Evolutionary conservation across 1,284 basidiomycete species (phyloP), one percentile per base, ranked within the genome.

Genomic region (Pseudozyma flocculosa): DNA sequence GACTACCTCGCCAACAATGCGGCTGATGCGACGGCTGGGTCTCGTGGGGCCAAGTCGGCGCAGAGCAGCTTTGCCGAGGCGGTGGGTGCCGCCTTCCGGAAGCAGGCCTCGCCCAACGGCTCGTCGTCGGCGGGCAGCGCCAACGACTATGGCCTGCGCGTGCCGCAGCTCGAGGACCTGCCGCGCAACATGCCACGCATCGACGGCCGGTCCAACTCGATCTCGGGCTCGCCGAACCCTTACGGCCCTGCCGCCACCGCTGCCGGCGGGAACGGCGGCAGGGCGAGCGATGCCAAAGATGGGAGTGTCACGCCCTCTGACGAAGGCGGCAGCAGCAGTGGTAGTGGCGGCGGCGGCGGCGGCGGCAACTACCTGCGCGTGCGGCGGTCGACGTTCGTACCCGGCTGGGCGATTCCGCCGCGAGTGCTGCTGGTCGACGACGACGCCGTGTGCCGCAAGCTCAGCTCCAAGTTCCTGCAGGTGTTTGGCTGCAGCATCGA

Each of bases 401-500:
- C 92, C 0, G 88, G 70, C 18, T 75, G 72, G 73, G 69, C 78
- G 0, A 73, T 78, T 2, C 78, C 78, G 14, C 80, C 79, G 4
- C 66, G 76, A 2, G 92, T 96, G 47, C 80, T 97, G 48, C 84
- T 97, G 4, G 93, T 97, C 17, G 93, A 97, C 77, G 93, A 97
- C 78, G 93, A 97, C 75, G 88, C 88, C 15, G 90, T 96, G 22
- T 92, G 88, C 76, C 81, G 93, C 48, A 87, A 87, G 72, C 80
- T 97, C 53, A 88, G 88, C 62, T 89, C 86, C 82, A 95, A 94
- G 81, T 95, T 96, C 78, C 79, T 97, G 75, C 88, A 95, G 80
- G 88, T 96, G 43, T 94, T 94, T 79, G 93, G 93, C 44, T 96
- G 92, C 78, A 86, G 87, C 64, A 93, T 90, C 66, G 92, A 97